Percentiles rank a stretch among this genome's conserved stretches.
Evolutionary conservation across 2,329 filamentous ascomycete genomes (phyloP).

Genomic region (Botrytis pseudocinerea): DNA sequence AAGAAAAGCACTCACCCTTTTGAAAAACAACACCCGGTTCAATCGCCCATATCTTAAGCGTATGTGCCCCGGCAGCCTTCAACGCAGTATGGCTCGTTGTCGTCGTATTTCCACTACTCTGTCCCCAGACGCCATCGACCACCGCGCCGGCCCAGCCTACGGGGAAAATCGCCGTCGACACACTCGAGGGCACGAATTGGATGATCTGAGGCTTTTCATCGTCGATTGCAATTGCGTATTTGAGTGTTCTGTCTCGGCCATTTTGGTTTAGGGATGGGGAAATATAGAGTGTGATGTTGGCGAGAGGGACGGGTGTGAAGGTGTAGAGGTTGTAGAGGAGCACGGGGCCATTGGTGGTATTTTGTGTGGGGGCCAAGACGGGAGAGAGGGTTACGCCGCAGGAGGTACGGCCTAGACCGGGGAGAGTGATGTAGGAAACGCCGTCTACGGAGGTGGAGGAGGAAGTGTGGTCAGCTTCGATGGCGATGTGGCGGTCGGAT

Average conservation of each 20-base stretch:
- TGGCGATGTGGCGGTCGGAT: conserved; percentile 57
- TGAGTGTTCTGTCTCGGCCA: conserved; percentile 50
- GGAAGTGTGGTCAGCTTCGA: conserved; percentile 53
- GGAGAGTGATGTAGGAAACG: conserved; percentile 52
- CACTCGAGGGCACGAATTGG: conserved; percentile 35
- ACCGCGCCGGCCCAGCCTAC: conserved; percentile 34
- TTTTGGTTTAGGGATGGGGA: conserved; percentile 53
- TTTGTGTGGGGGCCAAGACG: conserved; percentile 51
- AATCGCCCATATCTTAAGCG: conserved; percentile 42
- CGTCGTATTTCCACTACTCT: conserved; percentile 34
- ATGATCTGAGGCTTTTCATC: conserved; percentile 42
- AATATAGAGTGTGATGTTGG: conserved; percentile 50
- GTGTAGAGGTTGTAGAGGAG: conserved; percentile 63
- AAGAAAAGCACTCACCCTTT: conserved; percentile 33
- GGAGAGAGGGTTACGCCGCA: conserved; percentile 60
- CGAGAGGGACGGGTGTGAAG: conserved; percentile 49
- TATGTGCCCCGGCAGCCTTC: conserved; percentile 36
- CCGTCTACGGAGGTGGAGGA: conserved; percentile 46
- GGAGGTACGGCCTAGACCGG: conserved; percentile 57
- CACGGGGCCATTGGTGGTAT: conserved; percentile 51
- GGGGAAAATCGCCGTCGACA: conserved; percentile 32
- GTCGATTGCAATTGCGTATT: conserved; percentile 53
- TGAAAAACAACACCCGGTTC: conserved; percentile 44
- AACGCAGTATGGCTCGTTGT: conserved; percentile 35
- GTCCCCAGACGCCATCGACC: conserved; percentile 36